Evolutionary conservation across 129 eudicot species (phyloP).

Genomic region (Tagetes erecta): DNA sequence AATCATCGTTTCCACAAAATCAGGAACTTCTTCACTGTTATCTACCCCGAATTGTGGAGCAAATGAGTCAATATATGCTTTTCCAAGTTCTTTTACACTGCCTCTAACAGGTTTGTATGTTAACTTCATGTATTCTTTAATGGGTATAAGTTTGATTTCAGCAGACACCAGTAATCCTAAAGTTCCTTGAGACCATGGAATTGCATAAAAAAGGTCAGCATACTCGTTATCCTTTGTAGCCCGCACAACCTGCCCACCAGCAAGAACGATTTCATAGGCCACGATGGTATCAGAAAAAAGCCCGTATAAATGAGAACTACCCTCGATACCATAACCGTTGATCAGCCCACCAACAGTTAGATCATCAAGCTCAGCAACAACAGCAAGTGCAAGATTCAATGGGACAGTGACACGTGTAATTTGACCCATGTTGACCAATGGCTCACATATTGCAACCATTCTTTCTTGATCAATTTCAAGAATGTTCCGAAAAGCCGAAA

Average conservation of each 20-base stretch:
- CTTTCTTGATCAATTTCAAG: conserved; percentile 75
- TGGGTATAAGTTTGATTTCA: conserved; percentile 84
- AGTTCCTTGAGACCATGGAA: conserved; percentile 98
- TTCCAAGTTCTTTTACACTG: conserved; percentile 63
- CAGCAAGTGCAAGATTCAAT: conserved; percentile 87
- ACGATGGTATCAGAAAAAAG: conserved; percentile 89
- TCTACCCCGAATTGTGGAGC: conserved; percentile 81
- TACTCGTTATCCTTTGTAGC: conserved; percentile 88
- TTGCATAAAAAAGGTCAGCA: conserved; percentile 84
- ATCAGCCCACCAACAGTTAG: conserved; percentile 94
- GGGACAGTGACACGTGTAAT: conserved; percentile 87
- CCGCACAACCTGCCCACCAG: conserved; percentile 76
- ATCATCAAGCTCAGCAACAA: conserved; percentile 97
- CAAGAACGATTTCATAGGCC: conserved; percentile 80
- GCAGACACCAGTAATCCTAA: conserved; percentile 91
- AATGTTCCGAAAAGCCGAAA: conserved; percentile 76
- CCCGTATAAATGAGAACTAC: conserved; percentile 89
- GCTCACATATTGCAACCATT: conserved; percentile 86
- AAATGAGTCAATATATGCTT: conserved; percentile 73
- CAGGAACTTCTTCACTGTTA: conserved; percentile 70
- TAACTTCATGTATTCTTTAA: conserved; percentile 83
- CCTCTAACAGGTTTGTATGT: conserved; percentile 79
- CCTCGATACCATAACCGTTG: conserved; percentile 93
- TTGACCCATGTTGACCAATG: conserved; percentile 96
- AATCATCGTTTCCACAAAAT: conserved; percentile 79